A percentile compares a stretch with the other conserved stretches of the same genome.
phyloP scores from a whole-genome alignment of 805 yeast species.

The Suhomyces sp. region DNA sequence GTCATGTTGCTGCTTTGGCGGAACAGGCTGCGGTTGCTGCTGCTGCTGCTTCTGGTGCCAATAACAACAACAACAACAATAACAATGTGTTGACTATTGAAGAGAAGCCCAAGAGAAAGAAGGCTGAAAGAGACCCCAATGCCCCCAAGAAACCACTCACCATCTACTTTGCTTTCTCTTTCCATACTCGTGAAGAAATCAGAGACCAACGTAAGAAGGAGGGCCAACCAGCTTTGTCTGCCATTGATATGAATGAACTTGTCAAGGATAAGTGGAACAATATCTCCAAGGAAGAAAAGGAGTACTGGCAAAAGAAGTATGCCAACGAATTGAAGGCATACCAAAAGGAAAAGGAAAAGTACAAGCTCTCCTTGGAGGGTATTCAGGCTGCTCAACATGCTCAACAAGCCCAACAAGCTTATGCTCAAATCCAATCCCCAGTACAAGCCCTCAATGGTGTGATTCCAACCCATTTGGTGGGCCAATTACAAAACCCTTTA shows the following conservation, averaged over 20 bases:
- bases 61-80: no score
- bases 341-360: constrained; percentile 34
- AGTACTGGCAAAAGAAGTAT: constrained; percentile 62
- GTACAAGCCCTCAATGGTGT: constrained; percentile 1
- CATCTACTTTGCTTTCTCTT: constrained; percentile 75
- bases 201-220: constrained; percentile 63
- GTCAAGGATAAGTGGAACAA: constrained; percentile 79
- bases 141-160: constrained; percentile 96
- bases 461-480: neutral
- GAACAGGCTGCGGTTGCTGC: constrained; percentile 13
- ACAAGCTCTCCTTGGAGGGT: constrained; percentile 28
- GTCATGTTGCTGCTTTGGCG: constrained; percentile 12
- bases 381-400: constrained; percentile 12
- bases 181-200: constrained; percentile 68
- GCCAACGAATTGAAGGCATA: constrained; percentile 43
- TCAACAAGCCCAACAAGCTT: constrained; percentile 3
- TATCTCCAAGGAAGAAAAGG: constrained; percentile 63
- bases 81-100: no score
- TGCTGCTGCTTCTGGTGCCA: constrained; percentile 10
- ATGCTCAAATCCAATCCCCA: constrained; percentile 4
- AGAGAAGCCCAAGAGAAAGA: constrained; percentile 52
- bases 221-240: constrained; percentile 61
- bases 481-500: constrained; percentile 2
- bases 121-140: constrained; percentile 70
- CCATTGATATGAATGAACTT: constrained; percentile 75